Evolutionary conservation across 352 stramenopile genomes (phyloP), one percentile per base, ranked within the genome.

Genomic region (Globisporangium megalacanthum): DNA sequence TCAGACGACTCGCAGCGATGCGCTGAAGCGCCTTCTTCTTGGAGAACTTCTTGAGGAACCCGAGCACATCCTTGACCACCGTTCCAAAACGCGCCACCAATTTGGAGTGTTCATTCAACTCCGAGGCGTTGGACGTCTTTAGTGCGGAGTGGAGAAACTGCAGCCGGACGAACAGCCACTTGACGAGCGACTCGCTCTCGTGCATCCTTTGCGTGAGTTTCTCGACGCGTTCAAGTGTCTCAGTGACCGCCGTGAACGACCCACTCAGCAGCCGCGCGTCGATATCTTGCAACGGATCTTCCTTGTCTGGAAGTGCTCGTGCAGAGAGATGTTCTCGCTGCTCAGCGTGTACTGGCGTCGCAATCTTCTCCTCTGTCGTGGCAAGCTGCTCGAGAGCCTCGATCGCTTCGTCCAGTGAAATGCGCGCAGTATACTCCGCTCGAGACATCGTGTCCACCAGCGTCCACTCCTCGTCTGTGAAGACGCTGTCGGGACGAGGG

Each of bases 1-100:
- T 20, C 10, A 42, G 15, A 15, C 49, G 39, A n/a, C 56, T 57
- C 19, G 35, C 41, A 0, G 56, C 56, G 31, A 62, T 15, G 29
- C 56, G 56, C 29, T 39, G 29, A 2, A 62, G 14, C 22, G 54
- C 25, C 14, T 33, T 62, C 56, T 56, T 56, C 17, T 6, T 39
- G 9, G 48, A 19, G 56, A 55, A 45, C n/a, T 50, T 55, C 20
- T 19, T 37, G 20, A 61, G 35, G 7, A 17, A 42, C 6, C 15
- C 22, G 1, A 55, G 37, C 17, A 61, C 41, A 4, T 49, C 9
- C 5, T 17, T 31, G 37, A 29, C 39, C 56, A 17, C 35, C 56
- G 11, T 45, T 42, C 4, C 9, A n/a, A 11, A 61, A 20, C 48
- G 50, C 8, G 39, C 39, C 7, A 61, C 54, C 11, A 49, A 19